Evolutionary conservation across 192 early-diverging fungal species (phyloP).

Genomic region (Backusella mclennaniae): DNA sequence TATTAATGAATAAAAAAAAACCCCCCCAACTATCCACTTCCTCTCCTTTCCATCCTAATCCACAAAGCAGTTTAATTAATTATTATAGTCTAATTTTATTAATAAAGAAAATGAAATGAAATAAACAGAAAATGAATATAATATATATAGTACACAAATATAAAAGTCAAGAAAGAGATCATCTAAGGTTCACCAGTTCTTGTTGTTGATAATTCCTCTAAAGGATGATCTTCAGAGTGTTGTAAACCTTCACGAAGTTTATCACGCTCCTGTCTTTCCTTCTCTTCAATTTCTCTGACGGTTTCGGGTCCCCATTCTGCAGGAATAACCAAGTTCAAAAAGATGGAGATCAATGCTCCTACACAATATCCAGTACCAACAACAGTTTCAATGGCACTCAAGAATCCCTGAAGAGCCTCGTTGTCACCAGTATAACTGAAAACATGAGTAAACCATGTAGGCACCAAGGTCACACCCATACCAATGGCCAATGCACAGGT

Average conservation of each 20-base stretch:
- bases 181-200: constrained; percentile 1
- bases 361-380: constrained; percentile 44
- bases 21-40: neutral
- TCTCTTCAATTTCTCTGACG: constrained; percentile 11
- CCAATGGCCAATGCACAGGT: constrained; percentile 45
- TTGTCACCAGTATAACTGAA: constrained; percentile 37
- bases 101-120: neutral
- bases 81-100: neutral
- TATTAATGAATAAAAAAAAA: neutral
- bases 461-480: constrained; percentile 43
- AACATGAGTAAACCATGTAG: constrained; percentile 39
- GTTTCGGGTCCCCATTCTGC: constrained; percentile 17
- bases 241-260: constrained; percentile 18
- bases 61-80: neutral
- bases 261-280: constrained; percentile 9
- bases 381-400: constrained; percentile 42
- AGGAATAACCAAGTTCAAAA: constrained; percentile 41
- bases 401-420: constrained; percentile 34
- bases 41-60: neutral
- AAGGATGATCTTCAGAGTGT: neutral
- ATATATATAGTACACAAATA: neutral
- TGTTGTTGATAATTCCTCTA: constrained; percentile 1
- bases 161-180: neutral
- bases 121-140: neutral
- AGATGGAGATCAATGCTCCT: constrained; percentile 40